Evolutionary conservation across 2,329 filamentous ascomycete species (phyloP).

Genomic region (Periglandula ipomoeae): DNA sequence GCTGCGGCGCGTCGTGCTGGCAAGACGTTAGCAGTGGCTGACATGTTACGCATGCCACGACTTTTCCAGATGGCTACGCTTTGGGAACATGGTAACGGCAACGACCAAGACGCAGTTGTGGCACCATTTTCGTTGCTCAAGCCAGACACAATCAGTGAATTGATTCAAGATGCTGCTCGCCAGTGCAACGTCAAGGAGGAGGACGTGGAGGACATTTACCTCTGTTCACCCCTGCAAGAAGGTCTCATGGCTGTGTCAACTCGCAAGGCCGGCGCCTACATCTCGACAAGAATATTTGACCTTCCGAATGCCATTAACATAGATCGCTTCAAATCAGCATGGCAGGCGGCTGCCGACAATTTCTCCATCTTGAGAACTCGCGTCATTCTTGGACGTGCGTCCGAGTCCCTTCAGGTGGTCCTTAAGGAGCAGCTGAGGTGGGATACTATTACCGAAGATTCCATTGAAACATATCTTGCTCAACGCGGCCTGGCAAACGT

Average conservation of each 20-base stretch:
- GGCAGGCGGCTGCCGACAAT: not conserved
- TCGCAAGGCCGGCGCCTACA: not conserved
- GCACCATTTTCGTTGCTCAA: not conserved
- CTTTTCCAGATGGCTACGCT: too few species aligned
- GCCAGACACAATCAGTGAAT: too few species aligned
- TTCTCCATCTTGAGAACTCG: not conserved
- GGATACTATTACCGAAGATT: too few species aligned
- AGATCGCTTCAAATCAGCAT: not conserved
- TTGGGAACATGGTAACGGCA: too few species aligned
- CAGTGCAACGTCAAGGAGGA: too few species aligned
- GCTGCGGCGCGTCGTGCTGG: too few species aligned
- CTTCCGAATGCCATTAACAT: not conserved
- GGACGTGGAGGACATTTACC: not conserved
- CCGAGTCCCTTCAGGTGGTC: not conserved
- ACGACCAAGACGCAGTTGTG: too few species aligned
- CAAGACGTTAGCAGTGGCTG: too few species aligned
- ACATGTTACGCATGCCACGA: too few species aligned
- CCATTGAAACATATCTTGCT: not conserved
- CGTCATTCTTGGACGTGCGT: not conserved
- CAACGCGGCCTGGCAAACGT: not conserved
- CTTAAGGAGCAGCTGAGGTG: not conserved
- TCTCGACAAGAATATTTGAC: not conserved
- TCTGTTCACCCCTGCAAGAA: not conserved
- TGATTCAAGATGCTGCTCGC: too few species aligned
- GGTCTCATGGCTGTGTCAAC: not conserved